Evolutionary conservation across 192 early-diverging fungal species (phyloP).

Genomic region (Coemansia sp.): DNA sequence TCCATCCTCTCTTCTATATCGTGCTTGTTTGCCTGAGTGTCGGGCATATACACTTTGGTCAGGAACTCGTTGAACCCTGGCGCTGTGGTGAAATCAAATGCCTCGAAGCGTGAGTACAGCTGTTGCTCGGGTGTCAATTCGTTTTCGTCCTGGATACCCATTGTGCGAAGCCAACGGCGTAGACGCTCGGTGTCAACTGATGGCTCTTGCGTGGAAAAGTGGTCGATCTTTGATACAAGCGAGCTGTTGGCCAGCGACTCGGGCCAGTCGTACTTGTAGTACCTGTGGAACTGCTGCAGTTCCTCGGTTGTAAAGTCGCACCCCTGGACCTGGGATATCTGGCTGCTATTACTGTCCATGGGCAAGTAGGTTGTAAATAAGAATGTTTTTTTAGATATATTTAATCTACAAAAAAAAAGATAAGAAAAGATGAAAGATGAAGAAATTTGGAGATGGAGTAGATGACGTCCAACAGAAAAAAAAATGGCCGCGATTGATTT

Average conservation of each 20-base stretch:
- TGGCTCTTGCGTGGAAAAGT: constrained; percentile 19
- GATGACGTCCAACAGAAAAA: too few relatives aligned
- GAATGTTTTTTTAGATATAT: background rate
- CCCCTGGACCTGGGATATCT: constrained; percentile 45
- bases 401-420: too few relatives aligned
- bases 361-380: background rate
- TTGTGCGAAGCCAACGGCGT: constrained; percentile 40
- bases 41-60: constrained; percentile 20
- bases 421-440: too few relatives aligned
- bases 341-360: background rate
- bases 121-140: constrained; percentile 6
- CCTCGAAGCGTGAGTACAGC: constrained; percentile 39
- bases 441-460: too few relatives aligned
- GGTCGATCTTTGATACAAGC: constrained; percentile 24
- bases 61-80: constrained; percentile 40
- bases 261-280: constrained; percentile 35
- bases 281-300: constrained; percentile 48
- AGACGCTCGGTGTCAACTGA: constrained; percentile 15
- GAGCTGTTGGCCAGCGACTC: background rate
- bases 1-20: constrained; percentile 39
- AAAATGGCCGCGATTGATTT: too few relatives aligned
- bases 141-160: constrained; percentile 23
- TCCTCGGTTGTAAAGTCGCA: constrained; percentile 42
- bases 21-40: constrained; percentile 15
- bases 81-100: constrained; percentile 36